A percentile compares a stretch with the other conserved stretches of the same genome.
Conservation (phyloP, 306 rosid species). For the Citrullus mucosospermus region DNA sequence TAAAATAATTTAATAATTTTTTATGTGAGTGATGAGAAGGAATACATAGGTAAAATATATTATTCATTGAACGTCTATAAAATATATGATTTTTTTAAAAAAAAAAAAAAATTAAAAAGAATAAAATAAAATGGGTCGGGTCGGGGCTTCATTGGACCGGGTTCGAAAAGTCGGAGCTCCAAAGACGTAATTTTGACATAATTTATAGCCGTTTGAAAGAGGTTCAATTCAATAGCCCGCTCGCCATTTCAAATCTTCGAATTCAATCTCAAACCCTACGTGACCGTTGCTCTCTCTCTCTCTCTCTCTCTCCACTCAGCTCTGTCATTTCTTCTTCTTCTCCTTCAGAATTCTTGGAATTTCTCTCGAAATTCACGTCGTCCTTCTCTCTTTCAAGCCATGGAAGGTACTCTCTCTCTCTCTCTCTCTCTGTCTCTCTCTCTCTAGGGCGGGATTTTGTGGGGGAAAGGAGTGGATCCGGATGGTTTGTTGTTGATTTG, state of each 20-base stretch:
- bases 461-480: background rate
- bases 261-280: conserved; percentile 14
- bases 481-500: background rate
- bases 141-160: background rate
- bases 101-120: no score
- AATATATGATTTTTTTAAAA: no score
- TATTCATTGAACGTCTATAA: no score
- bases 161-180: background rate
- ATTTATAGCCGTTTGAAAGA: conserved; percentile 44
- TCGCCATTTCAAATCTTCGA: conserved; percentile 39
- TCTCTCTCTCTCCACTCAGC: conserved; percentile 12
- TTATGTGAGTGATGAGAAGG: no score
- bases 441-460: background rate
- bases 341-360: background rate
- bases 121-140: background rate
- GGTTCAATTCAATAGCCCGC: background rate
- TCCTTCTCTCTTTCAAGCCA: conserved; percentile 13
- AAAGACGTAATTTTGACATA: background rate
- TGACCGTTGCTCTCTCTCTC: conserved; percentile 19
- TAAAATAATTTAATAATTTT: no score
- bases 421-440: conserved; percentile 2
- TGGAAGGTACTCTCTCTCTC: conserved; percentile 37
- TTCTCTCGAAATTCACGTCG: background rate
- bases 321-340: conserved; percentile 10
- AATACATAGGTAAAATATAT: no score